Base-by-base conservation (phyloP, 805 yeast genomes). In the Zygoascus flipseniorum region DNA sequence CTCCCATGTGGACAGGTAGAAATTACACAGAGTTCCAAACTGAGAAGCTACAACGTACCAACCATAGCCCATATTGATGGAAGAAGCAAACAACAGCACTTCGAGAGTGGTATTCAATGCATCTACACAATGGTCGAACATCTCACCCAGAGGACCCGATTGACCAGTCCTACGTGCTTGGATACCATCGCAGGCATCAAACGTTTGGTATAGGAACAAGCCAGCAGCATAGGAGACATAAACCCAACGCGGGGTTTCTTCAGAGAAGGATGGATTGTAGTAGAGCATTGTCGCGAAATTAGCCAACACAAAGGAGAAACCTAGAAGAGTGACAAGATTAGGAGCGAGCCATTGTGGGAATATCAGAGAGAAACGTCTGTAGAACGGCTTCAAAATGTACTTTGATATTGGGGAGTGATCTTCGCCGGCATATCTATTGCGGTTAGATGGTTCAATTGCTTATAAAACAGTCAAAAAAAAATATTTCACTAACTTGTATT, bases 111-210 rank as follows among this genome's bases (percentile, higher is more conserved):
- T 86, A 62, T 85, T 85, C 47, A 77, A 58, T 1, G 82, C 77
- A 63, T 78, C 82, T 28, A 76, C 76, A 59, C 95, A 86, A 65
- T 90, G 98, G 65, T 90, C 98, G 65, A 92, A 92, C 54, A 90
- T 74, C 67, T 90, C 98, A 35, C 98, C 98, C 62, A 90, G 72
- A 1, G 98, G 97, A 2, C 97, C 93, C 57, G 88, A 80, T 69
- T 89, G 95, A n/a, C 95, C 95, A 1, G 97, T 90, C 64, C 92
- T 80, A 65, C 98, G 81, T 14, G 97, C 97, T 68, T 90, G 98
- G 58, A 86, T 79, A 4, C 98, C 98, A 69, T 90, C 98, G 69
- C 96, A 86, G 0, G 96, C 96, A 68, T 90, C 98, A 67, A 90
- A 89, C 0, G 97, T 90, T 67, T 90, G 98, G 68, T 90, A 90